These are phyloP conservation scores for Gaultheria prostrata DNA, from an alignment of 148 eudicot species.

Conservation along the genomic window DNA sequence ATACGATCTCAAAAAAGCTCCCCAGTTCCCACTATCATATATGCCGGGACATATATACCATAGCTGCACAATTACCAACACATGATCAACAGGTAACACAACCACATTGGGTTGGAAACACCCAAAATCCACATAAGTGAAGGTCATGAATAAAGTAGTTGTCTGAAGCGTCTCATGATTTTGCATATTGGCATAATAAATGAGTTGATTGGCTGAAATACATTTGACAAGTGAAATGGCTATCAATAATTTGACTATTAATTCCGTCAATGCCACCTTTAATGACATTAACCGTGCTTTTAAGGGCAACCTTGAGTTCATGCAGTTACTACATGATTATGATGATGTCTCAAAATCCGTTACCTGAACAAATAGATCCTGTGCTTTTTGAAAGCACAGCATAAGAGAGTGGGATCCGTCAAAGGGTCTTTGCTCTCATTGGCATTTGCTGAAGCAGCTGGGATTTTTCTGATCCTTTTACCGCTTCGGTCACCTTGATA, in stretches of 20 bases:
- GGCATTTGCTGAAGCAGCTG: conserved; percentile 88
- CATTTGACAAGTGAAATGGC: background rate
- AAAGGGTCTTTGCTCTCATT: conserved; percentile 95
- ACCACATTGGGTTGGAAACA: background rate
- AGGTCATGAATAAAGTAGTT: background rate
- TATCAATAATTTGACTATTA: background rate
- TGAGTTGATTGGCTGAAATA: background rate
- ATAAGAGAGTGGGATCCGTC: conserved; percentile 84
- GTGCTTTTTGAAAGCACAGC: conserved; percentile 96
- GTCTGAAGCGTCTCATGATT: background rate
- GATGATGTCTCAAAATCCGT: background rate
- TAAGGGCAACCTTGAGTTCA: background rate
- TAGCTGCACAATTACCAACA: background rate
- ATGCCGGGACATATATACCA: background rate
- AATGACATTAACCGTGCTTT: conserved; percentile 3
- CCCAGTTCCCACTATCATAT: background rate
- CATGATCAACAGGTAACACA: background rate
- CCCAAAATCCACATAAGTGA: background rate
- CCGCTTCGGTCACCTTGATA: conserved; percentile 96
- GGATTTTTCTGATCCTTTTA: conserved; percentile 86
- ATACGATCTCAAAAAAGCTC: background rate
- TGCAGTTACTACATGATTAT: conserved; percentile 7
- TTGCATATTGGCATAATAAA: background rate
- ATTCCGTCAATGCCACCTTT: background rate
- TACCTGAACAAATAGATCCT: conserved; percentile 94